Conservation (phyloP, 306 rosid species). For the Lathyrus tuberosus region DNA sequence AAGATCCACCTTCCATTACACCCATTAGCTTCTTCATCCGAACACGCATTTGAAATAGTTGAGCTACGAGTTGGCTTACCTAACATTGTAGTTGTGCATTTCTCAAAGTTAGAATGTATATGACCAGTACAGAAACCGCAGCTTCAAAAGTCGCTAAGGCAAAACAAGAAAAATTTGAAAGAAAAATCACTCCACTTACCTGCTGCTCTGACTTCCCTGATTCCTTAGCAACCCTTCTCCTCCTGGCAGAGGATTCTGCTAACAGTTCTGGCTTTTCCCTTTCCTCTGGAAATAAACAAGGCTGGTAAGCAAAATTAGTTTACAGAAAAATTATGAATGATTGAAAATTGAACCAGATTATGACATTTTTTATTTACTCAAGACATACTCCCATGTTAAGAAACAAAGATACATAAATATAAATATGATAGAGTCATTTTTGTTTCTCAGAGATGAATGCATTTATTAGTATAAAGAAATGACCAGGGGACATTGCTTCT, state of each 20-base stretch:
- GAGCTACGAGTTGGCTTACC: constrained; percentile 94
- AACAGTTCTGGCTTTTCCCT: constrained; percentile 92
- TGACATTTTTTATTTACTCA: constrained; percentile 4
- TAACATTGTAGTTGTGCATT: constrained; percentile 41
- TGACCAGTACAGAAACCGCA: constrained; percentile 15
- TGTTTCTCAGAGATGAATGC: constrained; percentile 8
- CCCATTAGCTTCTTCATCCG: constrained; percentile 95
- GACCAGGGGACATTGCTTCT: constrained; percentile 98
- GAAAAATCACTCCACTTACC: constrained; percentile 48
- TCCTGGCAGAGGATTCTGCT: constrained; percentile 85
- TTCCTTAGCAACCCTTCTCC: constrained; percentile 86
- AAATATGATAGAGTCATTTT: too few relatives aligned
- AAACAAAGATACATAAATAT: too few relatives aligned
- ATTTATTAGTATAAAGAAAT: constrained; percentile 31
- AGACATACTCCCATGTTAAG: background rate
- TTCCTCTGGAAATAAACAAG: constrained; percentile 74
- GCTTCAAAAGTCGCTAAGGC: constrained; percentile 12
- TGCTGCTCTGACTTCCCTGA: constrained; percentile 99
- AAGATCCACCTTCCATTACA: constrained; percentile 85
- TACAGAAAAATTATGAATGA: background rate
- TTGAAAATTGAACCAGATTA: constrained; percentile 22
- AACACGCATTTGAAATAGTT: constrained; percentile 95
- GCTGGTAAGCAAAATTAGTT: constrained; percentile 25
- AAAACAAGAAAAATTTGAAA: constrained; percentile 7
- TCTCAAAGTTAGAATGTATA: constrained; percentile 28